These are phyloP conservation scores for Pyrrhoderma lamaoense DNA, from an alignment of 1,284 basidiomycete genomes.

Conservation along the genomic window DNA sequence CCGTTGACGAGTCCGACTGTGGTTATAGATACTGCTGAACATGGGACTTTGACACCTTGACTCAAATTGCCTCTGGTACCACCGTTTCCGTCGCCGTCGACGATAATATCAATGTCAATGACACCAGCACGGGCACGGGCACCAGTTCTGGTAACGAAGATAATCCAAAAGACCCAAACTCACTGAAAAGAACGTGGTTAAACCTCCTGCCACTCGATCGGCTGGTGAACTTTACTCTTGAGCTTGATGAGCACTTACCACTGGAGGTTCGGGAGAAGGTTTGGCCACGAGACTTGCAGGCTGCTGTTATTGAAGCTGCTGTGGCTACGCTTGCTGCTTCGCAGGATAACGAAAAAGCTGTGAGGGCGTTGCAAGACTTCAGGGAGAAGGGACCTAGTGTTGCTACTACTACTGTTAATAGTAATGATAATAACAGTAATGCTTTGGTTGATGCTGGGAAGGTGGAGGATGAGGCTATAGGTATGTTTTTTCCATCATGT, in stretches of 20 bases:
- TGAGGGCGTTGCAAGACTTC: not conserved
- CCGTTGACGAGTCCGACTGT: no score
- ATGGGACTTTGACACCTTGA: not conserved
- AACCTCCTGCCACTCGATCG: conserved; percentile 13
- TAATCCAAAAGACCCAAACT: conserved; percentile 4
- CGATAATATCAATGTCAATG: not conserved
- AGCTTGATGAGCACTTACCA: conserved; percentile 13
- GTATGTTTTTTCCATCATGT: not conserved
- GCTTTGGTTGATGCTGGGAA: not conserved
- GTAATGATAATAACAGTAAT: no score
- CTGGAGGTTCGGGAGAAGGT: conserved; percentile 1
- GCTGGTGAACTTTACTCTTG: conserved; percentile 11
- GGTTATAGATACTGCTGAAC: no score
- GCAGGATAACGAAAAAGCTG: conserved; percentile 3
- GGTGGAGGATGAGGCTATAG: not conserved
- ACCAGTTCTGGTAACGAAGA: not conserved
- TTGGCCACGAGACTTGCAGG: conserved; percentile 15
- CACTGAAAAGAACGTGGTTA: conserved; percentile 14
- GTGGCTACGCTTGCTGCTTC: conserved; percentile 8
- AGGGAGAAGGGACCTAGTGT: not conserved
- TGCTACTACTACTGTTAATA: no score
- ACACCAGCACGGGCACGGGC: not conserved
- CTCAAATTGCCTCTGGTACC: not conserved
- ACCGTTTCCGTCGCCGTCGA: not conserved
- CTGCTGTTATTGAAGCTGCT: conserved; percentile 12